These are phyloP conservation scores for Yarrowia keelungensis DNA, from an alignment of 805 yeast genomes.

Conservation along the genomic window DNA sequence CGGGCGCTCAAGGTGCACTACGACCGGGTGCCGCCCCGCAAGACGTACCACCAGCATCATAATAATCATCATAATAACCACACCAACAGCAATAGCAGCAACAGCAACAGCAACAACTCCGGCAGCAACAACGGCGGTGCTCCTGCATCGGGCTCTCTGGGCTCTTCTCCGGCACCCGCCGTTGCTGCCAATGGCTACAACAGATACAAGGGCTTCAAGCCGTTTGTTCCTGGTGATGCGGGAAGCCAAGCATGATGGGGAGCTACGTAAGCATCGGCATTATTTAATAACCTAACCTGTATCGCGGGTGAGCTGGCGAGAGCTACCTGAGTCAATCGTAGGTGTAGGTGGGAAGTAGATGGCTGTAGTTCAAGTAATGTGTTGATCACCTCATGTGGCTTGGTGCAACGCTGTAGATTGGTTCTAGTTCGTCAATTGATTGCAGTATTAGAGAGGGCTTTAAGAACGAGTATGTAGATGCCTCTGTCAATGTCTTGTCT, in stretches of 20 bases:
- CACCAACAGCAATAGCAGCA: background rate
- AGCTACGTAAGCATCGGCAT: conserved; percentile 19
- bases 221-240: conserved; percentile 36
- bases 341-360: background rate
- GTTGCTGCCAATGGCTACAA: conserved; percentile 29
- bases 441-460: too few relatives aligned
- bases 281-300: conserved; percentile 31
- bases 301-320: background rate
- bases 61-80: conserved; percentile 13
- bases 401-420: background rate
- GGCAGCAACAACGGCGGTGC: conserved; percentile 33
- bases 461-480: too few relatives aligned
- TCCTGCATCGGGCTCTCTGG: conserved; percentile 19
- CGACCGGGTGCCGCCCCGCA: conserved; percentile 51
- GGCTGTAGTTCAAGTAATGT: background rate
- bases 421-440: too few relatives aligned
- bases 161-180: conserved; percentile 29
- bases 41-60: conserved; percentile 18
- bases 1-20: conserved; percentile 65
- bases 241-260: conserved; percentile 33
- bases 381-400: conserved; percentile 9
- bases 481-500: too few relatives aligned
- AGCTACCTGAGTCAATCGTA: too few relatives aligned
- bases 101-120: background rate
- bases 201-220: conserved; percentile 38